These are phyloP conservation scores for Cutaneotrichosporon arboriforme DNA, from an alignment of 1,284 basidiomycete genomes.

Conservation along the genomic window DNA sequence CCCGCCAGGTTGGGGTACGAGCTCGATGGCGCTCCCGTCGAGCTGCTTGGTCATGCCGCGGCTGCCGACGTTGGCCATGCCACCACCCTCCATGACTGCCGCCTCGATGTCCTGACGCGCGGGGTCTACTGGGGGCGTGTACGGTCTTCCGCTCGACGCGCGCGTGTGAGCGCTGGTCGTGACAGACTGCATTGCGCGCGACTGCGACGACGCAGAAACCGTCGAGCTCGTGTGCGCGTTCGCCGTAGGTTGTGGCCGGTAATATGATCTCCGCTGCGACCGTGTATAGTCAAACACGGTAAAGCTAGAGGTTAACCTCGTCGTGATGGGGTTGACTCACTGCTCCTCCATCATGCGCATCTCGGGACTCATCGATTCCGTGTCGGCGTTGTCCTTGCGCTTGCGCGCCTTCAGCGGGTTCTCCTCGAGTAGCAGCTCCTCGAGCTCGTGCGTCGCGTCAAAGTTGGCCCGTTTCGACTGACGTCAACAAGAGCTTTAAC, in stretches of 20 bases:
- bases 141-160: not conserved
- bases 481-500: conserved; percentile 9
- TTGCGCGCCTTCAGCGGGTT: conserved; percentile 94
- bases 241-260: conserved; percentile 25
- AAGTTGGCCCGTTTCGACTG: conserved; percentile 97
- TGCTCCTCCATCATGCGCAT: conserved; percentile 98
- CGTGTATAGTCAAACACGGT: conserved; percentile 47
- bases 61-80: conserved; percentile 38
- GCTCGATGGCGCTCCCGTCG: conserved; percentile 2
- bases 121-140: conserved; percentile 6
- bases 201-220: conserved; percentile 19
- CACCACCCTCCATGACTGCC: conserved; percentile 48
- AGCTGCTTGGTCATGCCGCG: conserved; percentile 20
- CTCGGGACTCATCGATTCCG: conserved; percentile 75
- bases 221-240: conserved; percentile 20
- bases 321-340: too few species aligned
- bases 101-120: conserved; percentile 33
- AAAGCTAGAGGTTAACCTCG: conserved; percentile 46
- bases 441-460: conserved; percentile 96
- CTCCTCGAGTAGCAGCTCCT: conserved; percentile 91
- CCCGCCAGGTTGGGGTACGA: not conserved
- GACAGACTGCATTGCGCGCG: not conserved
- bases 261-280: conserved; percentile 43
- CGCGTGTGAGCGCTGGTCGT: not conserved
- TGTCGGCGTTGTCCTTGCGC: conserved; percentile 81